Percentiles rank a stretch among this genome's conserved stretches.
These are phyloP conservation scores for Suillus clintonianus DNA, from an alignment of 768 basidiomycete genomes.

Conservation along the genomic window DNA sequence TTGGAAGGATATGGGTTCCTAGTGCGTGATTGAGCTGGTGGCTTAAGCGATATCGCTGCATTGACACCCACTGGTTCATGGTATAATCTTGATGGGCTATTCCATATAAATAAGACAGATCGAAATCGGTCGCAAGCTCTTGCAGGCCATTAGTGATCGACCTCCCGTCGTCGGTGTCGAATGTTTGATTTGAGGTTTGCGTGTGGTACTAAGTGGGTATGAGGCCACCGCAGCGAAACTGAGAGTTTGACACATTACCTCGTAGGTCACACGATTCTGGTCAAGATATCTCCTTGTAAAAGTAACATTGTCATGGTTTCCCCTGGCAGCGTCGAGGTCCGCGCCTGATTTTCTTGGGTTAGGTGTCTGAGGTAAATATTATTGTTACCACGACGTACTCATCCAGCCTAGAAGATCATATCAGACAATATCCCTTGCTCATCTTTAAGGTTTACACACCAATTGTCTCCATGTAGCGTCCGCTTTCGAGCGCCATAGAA, in stretches of 20 bases:
- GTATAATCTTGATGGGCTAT: conserved; percentile 77
- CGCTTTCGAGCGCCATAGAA: conserved; percentile 78
- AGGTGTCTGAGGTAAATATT: neutral
- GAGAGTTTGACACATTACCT: conserved; percentile 38
- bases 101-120: conserved; percentile 66
- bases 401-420: conserved; percentile 48
- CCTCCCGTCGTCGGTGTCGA: conserved; percentile 61
- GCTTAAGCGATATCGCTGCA: neutral
- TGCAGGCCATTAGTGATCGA: conserved; percentile 59
- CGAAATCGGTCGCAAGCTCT: conserved; percentile 54
- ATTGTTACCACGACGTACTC: conserved; percentile 43
- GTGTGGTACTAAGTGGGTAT: conserved; percentile 62
- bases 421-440: neutral
- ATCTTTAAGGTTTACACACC: conserved; percentile 43
- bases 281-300: conserved; percentile 79
- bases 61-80: conserved; percentile 51
- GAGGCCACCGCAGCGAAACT: neutral
- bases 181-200: conserved; percentile 43
- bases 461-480: conserved; percentile 91
- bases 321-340: conserved; percentile 42
- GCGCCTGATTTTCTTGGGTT: conserved; percentile 36
- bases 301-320: conserved; percentile 48
- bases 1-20: conserved; percentile 67
- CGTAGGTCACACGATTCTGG: conserved; percentile 74
- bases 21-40: neutral